Evolutionary conservation across 2,329 filamentous ascomycete species (phyloP).

Genomic region (Bipolaris gigantea): DNA sequence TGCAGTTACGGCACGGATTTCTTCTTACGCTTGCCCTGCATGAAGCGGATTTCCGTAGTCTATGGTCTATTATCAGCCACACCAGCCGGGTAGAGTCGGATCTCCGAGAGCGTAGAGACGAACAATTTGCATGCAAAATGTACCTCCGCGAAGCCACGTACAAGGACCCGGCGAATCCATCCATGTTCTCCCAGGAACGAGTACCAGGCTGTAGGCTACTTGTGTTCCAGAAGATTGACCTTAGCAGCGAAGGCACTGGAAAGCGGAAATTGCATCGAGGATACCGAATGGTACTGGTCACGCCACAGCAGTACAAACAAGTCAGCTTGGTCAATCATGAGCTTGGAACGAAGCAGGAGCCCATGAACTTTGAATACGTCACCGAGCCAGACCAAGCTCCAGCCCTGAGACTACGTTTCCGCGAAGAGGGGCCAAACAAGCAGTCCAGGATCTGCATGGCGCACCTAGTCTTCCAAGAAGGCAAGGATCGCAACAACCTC

Average conservation of each 20-base stretch:
- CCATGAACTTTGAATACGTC: conserved; percentile 74
- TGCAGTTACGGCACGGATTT: conserved; percentile 76
- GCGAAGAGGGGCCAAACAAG: conserved; percentile 57
- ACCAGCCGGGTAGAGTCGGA: conserved; percentile 74
- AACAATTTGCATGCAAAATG: conserved; percentile 69
- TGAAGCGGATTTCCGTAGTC: conserved; percentile 74
- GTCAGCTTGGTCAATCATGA: conserved; percentile 75
- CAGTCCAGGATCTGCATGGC: conserved; percentile 60
- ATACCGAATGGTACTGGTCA: conserved; percentile 76
- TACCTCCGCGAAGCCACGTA: conserved; percentile 77
- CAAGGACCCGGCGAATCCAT: conserved; percentile 71
- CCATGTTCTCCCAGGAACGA: conserved; percentile 74
- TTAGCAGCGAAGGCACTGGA: conserved; percentile 72
- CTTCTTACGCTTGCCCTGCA: conserved; percentile 69
- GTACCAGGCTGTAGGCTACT: conserved; percentile 71
- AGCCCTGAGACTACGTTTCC: conserved; percentile 70
- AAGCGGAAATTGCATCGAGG: conserved; percentile 74
- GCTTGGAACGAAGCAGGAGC: conserved; percentile 62
- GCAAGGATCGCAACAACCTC: conserved; percentile 69
- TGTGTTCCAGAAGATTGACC: conserved; percentile 71
- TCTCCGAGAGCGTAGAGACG: conserved; percentile 68
- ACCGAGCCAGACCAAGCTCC: conserved; percentile 64
- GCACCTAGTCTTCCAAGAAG: conserved; percentile 74
- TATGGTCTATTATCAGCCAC: conserved; percentile 86
- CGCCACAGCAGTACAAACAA: conserved; percentile 74